Conservation (phyloP, 306 rosid species). For the Lotus japonicus region DNA sequence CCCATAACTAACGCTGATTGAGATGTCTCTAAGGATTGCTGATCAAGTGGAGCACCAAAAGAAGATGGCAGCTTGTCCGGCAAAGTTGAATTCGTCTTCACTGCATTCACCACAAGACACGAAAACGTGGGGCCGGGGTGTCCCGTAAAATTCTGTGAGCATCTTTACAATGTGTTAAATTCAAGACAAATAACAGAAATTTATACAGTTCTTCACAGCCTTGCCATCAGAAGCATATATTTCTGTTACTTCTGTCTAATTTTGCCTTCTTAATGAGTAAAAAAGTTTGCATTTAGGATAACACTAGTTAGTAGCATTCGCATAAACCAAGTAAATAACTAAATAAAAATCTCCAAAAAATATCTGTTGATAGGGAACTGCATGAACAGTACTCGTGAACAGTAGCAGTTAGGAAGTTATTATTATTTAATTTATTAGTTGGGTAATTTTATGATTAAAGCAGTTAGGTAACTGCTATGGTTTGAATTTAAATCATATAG, state of each 20-base stretch:
- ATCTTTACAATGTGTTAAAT: neutral
- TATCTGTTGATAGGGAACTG: no score
- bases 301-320: neutral
- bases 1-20: constrained; percentile 51
- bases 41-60: constrained; percentile 47
- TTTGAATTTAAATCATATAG: no score
- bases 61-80: constrained; percentile 53
- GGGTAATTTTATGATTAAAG: no score
- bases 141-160: neutral
- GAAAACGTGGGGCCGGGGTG: neutral
- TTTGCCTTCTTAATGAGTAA: neutral
- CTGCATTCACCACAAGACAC: constrained; percentile 31
- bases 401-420: no score
- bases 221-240: neutral
- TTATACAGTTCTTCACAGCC: neutral
- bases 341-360: neutral
- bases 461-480: no score
- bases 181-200: neutral
- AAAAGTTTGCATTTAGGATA: neutral
- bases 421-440: no score
- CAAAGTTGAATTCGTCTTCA: constrained; percentile 53
- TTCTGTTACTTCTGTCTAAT: neutral
- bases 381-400: no score
- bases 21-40: constrained; percentile 49
- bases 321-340: neutral